A percentile compares a stretch with the other conserved stretches of the same genome.
These are phyloP conservation scores for Scleroderma bovista DNA, from an alignment of 768 basidiomycete genomes.

Conservation along the genomic window DNA sequence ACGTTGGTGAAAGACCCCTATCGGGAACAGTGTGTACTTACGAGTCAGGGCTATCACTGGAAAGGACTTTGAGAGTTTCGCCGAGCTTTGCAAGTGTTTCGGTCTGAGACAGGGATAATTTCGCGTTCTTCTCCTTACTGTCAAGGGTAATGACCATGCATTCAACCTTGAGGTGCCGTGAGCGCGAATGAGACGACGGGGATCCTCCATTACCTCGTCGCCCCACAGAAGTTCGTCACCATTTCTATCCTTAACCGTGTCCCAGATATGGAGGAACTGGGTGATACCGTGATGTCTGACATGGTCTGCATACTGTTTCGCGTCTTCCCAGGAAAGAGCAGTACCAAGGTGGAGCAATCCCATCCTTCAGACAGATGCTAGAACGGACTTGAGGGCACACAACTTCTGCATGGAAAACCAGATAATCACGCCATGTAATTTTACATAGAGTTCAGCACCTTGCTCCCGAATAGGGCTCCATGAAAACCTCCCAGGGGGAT, in stretches of 20 bases:
- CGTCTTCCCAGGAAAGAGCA: slow-evolving; percentile 87
- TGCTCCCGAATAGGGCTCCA: no score
- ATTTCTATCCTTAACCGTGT: slow-evolving; percentile 81
- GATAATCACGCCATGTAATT: no score
- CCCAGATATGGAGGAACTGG: slow-evolving; percentile 93
- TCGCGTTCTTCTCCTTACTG: slow-evolving; percentile 70
- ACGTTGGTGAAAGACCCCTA: not conserved
- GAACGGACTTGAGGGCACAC: no score
- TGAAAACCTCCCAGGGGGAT: no score
- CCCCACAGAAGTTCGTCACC: slow-evolving; percentile 97
- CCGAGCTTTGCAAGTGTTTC: slow-evolving; percentile 85
- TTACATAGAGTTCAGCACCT: no score
- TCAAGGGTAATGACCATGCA: slow-evolving; percentile 93
- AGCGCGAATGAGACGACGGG: slow-evolving; percentile 7
- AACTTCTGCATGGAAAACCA: no score
- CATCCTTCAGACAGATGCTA: slow-evolving; percentile 42
- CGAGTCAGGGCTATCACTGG: slow-evolving; percentile 46
- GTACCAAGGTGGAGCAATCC: slow-evolving; percentile 92
- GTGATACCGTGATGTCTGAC: slow-evolving; percentile 89
- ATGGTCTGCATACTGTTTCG: slow-evolving; percentile 82
- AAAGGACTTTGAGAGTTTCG: slow-evolving; percentile 61
- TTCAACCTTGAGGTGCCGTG: slow-evolving; percentile 60
- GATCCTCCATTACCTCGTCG: slow-evolving; percentile 80
- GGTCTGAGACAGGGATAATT: slow-evolving; percentile 88
- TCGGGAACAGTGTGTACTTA: slow-evolving; percentile 33